Evolutionary conservation across 2,329 filamentous ascomycete genomes (phyloP).

Genomic region (Alternaria metachromatica): DNA sequence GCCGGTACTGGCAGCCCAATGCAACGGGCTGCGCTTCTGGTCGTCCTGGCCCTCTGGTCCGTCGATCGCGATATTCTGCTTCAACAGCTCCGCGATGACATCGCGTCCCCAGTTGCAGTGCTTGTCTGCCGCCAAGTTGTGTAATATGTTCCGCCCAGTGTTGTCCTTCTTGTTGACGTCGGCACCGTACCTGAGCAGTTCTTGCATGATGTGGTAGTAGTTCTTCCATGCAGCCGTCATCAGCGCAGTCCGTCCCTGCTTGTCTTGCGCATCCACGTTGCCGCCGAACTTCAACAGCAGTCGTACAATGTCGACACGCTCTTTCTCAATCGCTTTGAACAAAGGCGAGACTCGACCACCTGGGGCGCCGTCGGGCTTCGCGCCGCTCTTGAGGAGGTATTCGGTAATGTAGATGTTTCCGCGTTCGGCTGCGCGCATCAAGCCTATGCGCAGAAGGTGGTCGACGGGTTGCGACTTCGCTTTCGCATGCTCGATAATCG

Average conservation of each 20-base stretch:
- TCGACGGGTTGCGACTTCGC: constrained; percentile 40
- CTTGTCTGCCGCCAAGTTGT: constrained; percentile 50
- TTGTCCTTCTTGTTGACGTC: constrained; percentile 49
- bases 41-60: constrained; percentile 51
- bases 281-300: constrained; percentile 42
- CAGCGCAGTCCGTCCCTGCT: constrained; percentile 46
- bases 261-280: constrained; percentile 44
- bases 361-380: constrained; percentile 43
- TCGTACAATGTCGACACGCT: constrained; percentile 38
- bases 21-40: constrained; percentile 60
- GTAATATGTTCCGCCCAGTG: constrained; percentile 42
- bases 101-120: constrained; percentile 57
- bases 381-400: constrained; percentile 42
- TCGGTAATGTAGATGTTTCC: constrained; percentile 39
- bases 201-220: constrained; percentile 42
- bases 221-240: constrained; percentile 49
- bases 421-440: constrained; percentile 45
- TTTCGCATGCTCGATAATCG: constrained; percentile 46
- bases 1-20: constrained; percentile 66
- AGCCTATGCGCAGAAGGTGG: constrained; percentile 45
- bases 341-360: constrained; percentile 40
- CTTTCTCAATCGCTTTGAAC: constrained; percentile 42
- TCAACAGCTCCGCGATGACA: constrained; percentile 52
- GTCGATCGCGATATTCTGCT: constrained; percentile 51
- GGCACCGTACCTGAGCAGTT: constrained; percentile 47